These are phyloP conservation scores for Penicillium macrosclerotiorum DNA, from an alignment of 495 filamentous ascomycete species.

Conservation along the genomic window DNA sequence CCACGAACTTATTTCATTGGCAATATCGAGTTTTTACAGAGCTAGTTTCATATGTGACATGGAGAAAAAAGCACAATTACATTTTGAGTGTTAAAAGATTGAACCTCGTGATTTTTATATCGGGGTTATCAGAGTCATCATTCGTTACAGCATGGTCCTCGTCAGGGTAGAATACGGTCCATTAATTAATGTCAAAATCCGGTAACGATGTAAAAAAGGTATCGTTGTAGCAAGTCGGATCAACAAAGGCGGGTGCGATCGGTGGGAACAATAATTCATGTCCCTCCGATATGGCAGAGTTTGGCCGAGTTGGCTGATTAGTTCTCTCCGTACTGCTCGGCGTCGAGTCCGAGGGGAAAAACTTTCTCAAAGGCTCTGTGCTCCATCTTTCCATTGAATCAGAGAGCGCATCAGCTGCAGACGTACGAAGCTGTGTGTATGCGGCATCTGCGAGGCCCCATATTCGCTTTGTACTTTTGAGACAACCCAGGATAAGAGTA, in stretches of 20 bases:
- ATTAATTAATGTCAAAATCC: slow-evolving; percentile 28
- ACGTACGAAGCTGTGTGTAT: slow-evolving; percentile 26
- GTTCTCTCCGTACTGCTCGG: slow-evolving; percentile 21
- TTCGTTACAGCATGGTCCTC: too few relatives aligned
- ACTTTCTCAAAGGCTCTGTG: slow-evolving; percentile 25
- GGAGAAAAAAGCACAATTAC: too few relatives aligned
- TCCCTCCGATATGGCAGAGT: slow-evolving; percentile 19
- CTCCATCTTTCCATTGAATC: slow-evolving; percentile 34
- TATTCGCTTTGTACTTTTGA: slow-evolving; percentile 34
- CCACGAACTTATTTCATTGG: too few relatives aligned
- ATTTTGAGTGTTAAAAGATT: too few relatives aligned
- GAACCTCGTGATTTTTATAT: too few relatives aligned
- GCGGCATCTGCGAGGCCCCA: slow-evolving; percentile 34
- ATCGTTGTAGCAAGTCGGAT: slow-evolving; percentile 36
- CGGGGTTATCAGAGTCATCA: too few relatives aligned
- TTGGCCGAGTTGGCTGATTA: slow-evolving; percentile 13
- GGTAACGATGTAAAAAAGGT: slow-evolving; percentile 30
- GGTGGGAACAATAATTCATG: slow-evolving; percentile 29
- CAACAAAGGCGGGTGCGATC: slow-evolving; percentile 28
- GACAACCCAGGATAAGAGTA: slow-evolving; percentile 36
- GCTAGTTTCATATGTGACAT: too few relatives aligned
- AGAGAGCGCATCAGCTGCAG: slow-evolving; percentile 34
- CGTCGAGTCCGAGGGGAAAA: slow-evolving; percentile 20
- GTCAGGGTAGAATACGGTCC: too few relatives aligned
- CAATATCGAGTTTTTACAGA: too few relatives aligned